Evolutionary conservation across 208 protist species (phyloP).

Genomic region (Leishmania guyanensis): DNA sequence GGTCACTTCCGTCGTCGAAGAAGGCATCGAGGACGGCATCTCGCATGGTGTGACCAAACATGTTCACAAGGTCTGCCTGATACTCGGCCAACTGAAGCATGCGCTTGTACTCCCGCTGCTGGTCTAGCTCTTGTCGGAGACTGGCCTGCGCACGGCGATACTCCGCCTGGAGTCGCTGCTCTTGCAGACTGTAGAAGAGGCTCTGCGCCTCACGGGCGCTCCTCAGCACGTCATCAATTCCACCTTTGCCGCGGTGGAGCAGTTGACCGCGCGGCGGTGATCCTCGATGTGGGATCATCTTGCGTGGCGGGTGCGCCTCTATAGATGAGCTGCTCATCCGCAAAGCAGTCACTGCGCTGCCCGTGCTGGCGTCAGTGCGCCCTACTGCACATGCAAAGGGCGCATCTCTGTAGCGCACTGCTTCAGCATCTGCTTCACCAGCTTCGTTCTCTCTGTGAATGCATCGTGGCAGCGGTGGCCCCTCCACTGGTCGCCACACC

Average conservation of each 20-base stretch:
- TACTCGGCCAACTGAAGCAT: slow-evolving; percentile 41
- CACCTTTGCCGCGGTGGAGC: slow-evolving; percentile 44
- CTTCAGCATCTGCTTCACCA: background rate
- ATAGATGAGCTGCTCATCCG: background rate
- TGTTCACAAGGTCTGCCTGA: slow-evolving; percentile 62
- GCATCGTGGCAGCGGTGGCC: slow-evolving; percentile 22
- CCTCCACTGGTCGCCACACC: slow-evolving; percentile 26
- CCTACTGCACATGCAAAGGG: background rate
- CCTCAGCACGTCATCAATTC: slow-evolving; percentile 55
- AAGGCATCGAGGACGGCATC: slow-evolving; percentile 51
- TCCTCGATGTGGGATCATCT: background rate
- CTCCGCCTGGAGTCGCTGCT: slow-evolving; percentile 36
- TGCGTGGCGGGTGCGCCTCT: background rate
- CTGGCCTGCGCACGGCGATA: slow-evolving; percentile 23
- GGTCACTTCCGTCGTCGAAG: slow-evolving; percentile 39
- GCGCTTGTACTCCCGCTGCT: slow-evolving; percentile 45
- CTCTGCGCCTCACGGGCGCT: slow-evolving; percentile 39
- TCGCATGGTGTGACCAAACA: slow-evolving; percentile 52
- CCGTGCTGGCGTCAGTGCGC: background rate
- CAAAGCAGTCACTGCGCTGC: background rate
- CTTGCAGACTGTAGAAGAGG: slow-evolving; percentile 40
- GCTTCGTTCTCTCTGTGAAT: background rate
- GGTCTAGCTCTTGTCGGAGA: slow-evolving; percentile 44
- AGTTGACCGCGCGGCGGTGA: slow-evolving; percentile 30
- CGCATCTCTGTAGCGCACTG: background rate